Percentiles rank a stretch among this genome's conserved stretches.
These are phyloP conservation scores for Beauveria scarabaeidicola DNA, from an alignment of 2,329 filamentous ascomycete genomes.

Conservation along the genomic window DNA sequence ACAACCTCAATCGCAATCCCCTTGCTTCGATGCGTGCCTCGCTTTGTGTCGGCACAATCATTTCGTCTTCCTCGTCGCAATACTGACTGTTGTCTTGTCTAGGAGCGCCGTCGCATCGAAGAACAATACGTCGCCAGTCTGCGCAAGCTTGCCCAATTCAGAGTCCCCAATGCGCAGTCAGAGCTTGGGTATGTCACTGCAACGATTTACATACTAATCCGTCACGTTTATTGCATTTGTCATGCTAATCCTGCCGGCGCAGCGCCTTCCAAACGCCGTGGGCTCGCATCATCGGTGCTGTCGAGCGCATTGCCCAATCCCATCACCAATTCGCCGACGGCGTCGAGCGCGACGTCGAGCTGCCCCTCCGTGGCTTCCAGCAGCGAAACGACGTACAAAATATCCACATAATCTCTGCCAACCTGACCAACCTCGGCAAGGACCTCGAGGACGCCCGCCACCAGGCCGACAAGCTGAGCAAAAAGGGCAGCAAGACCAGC, in stretches of 20 bases:
- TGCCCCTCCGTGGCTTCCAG: conserved; percentile 68
- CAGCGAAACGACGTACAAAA: conserved; percentile 68
- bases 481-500: conserved; percentile 69
- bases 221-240: too few species aligned
- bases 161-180: conserved; percentile 63
- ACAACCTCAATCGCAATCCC: not conserved
- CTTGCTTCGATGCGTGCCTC: not conserved
- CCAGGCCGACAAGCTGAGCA: conserved; percentile 73
- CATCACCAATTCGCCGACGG: conserved; percentile 73
- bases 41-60: too few species aligned
- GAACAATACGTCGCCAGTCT: conserved; percentile 79
- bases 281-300: conserved; percentile 75
- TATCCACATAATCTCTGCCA: conserved; percentile 73
- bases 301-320: conserved; percentile 72
- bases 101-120: conserved; percentile 91
- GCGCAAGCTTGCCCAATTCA: conserved; percentile 69
- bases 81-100: conserved; percentile 11
- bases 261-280: conserved; percentile 88
- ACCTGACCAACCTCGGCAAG: conserved; percentile 70
- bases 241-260: conserved; percentile 10
- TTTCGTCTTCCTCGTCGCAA: not conserved
- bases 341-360: conserved; percentile 83
- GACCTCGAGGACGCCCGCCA: conserved; percentile 79
- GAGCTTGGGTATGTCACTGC: conserved; percentile 69
- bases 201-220: not conserved